phyloP scores from a whole-genome alignment of 2,329 filamentous ascomycete genomes.

The Fusarium sororula region DNA sequence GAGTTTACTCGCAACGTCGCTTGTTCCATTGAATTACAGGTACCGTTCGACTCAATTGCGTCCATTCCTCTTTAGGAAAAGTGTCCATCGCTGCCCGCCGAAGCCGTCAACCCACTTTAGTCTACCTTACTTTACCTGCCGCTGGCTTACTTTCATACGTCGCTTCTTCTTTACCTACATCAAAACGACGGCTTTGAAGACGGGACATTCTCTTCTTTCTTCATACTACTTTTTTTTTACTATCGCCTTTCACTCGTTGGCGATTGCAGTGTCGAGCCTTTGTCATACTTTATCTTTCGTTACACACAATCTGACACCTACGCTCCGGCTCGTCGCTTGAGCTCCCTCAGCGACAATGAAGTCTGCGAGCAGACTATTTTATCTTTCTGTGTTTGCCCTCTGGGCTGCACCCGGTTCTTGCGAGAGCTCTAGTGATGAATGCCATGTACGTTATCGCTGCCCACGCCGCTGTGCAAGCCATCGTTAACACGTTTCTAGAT shows the following conservation, averaged over 20 bases:
- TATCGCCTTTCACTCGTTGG: conserved; percentile 28
- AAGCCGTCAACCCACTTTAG: conserved; percentile 37
- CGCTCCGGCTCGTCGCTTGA: conserved; percentile 3
- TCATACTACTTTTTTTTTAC: not conserved
- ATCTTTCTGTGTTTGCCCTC: conserved; percentile 64
- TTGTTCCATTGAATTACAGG: conserved; percentile 18
- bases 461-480: not conserved
- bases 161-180: conserved; percentile 30
- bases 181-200: conserved; percentile 3
- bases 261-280: not conserved
- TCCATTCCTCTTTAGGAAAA: conserved; percentile 13
- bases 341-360: conserved; percentile 53
- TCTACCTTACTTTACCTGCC: conserved; percentile 30
- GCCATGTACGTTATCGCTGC: conserved; percentile 57
- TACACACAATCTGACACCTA: not conserved
- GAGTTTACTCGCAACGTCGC: not conserved
- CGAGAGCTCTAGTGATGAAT: conserved; percentile 56
- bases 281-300: not conserved
- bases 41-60: conserved; percentile 17
- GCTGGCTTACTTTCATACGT: conserved; percentile 33
- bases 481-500: conserved; percentile 70
- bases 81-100: conserved; percentile 34
- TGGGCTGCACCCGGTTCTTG: conserved; percentile 61
- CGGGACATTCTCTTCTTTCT: not conserved
- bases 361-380: conserved; percentile 63